Evolutionary conservation across 441 rosid species (phyloP).

Genomic region (Kokia cookei): DNA sequence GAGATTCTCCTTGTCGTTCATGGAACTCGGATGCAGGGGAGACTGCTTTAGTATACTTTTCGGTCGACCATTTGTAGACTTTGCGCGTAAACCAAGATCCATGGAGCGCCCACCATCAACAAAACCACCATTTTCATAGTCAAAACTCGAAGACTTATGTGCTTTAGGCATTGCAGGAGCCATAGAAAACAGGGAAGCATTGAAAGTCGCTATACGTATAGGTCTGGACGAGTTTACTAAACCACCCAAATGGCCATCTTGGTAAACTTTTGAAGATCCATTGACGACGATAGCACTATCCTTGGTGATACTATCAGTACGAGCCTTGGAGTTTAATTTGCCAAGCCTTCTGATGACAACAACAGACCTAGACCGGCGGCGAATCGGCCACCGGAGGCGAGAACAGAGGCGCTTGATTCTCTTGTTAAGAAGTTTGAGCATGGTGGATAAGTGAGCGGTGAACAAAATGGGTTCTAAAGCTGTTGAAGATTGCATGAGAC

Average conservation of each 20-base stretch:
- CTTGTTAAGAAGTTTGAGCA: conserved; percentile 47
- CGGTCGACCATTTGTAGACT: conserved; percentile 56
- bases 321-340: conserved; percentile 22
- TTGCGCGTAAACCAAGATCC: conserved; percentile 30
- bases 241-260: conserved; percentile 22
- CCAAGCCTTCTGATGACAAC: conserved; percentile 36
- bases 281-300: neutral
- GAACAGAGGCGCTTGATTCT: conserved; percentile 47
- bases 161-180: conserved; percentile 70
- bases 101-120: conserved; percentile 5
- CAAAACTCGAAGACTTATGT: conserved; percentile 25
- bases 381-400: conserved; percentile 66
- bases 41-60: conserved; percentile 81
- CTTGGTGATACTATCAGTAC: neutral
- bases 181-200: conserved; percentile 88
- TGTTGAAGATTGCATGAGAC: conserved; percentile 12
- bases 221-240: conserved; percentile 27
- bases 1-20: conserved; percentile 18
- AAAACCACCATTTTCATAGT: conserved; percentile 19
- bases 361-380: conserved; percentile 39
- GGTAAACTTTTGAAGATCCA: conserved; percentile 39
- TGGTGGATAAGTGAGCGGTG: conserved; percentile 11
- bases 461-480: neutral
- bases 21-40: conserved; percentile 40
- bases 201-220: conserved; percentile 72